Evolutionary conservation across 352 stramenopile species (phyloP), one percentile per base, ranked within the genome.

Genomic region (Aphanomyces invadans): DNA sequence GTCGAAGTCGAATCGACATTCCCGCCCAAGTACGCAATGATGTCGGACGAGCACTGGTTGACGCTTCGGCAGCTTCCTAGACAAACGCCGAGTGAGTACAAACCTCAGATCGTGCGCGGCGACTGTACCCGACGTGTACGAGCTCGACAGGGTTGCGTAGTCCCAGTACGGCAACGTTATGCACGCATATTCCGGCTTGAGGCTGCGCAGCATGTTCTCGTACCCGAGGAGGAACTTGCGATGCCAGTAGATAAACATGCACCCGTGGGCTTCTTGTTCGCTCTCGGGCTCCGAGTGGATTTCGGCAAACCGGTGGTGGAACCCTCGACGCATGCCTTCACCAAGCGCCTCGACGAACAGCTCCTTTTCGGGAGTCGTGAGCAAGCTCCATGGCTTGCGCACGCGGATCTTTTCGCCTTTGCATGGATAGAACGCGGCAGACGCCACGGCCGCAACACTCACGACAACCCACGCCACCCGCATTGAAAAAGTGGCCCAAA

Each of bases 191-290:
- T 73, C 42, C 0, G 62, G 1, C 1, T 48, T 71, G 1, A 84
- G 65, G 29, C 73, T 80, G 2, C 81, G 77, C 3, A 89, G 73
- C 81, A 89, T 89, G 68, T 89, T 89, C 53, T 89, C 81, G 46
- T 82, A 90, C 1, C 71, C 81, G 15, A 90, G 46, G 0, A 88
- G 55, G 52, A 84, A 72, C 56, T 77, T 76, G 26, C 81, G 81
- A 53, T 90, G 81, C 79, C 81, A 90, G 71, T 87, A 88, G 26
- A 80, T 78, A 70, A 90, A 90, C 75, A 87, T 80, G 56, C 79
- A 87, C 32, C 73, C 73, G 33, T 89, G 81, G 1, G 81, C 81
- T 56, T 87, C 71, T 10, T 70, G 67, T 29, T 77, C 79, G 4
- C 76, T 82, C 21, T 70, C 21, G 3, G 45, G 62, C 12, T 89